Conservation (phyloP, 192 early-diverging fungal species). For the Coemansia sp. region DNA sequence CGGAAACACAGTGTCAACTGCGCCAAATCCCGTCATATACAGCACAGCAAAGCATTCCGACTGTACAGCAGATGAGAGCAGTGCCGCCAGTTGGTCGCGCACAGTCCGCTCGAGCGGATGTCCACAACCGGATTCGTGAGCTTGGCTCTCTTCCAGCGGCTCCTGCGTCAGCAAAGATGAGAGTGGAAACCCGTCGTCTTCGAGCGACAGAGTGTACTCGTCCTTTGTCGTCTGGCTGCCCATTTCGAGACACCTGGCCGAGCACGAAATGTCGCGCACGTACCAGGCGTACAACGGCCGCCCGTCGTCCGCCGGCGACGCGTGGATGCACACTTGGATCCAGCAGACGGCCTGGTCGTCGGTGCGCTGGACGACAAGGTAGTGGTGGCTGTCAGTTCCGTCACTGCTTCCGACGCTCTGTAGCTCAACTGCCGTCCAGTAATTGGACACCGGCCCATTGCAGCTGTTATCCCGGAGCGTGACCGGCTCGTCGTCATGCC, state of each 20-base stretch:
- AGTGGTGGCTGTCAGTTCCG: conserved; percentile 21
- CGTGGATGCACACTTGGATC: conserved; percentile 45
- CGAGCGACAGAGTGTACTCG: conserved; percentile 37
- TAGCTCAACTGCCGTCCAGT: conserved; percentile 34
- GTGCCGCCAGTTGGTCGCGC: conserved; percentile 18
- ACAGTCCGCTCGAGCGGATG: not conserved
- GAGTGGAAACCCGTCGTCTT: conserved; percentile 46
- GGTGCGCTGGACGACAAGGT: conserved; percentile 32
- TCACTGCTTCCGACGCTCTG: conserved; percentile 16
- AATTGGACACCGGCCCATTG: conserved; percentile 12
- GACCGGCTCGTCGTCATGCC: conserved; percentile 13
- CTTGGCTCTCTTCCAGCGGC: conserved; percentile 3
- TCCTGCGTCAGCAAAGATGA: conserved; percentile 31
- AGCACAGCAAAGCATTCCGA: conserved; percentile 35
- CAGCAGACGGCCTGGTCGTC: conserved; percentile 34
- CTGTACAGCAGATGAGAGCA: conserved; percentile 21
- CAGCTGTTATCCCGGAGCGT: conserved; percentile 21
- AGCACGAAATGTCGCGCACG: conserved; percentile 38
- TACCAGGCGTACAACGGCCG: conserved; percentile 29
- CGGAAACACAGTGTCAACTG: conserved; percentile 45
- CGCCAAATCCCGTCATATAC: conserved; percentile 44
- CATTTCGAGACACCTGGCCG: conserved; percentile 38
- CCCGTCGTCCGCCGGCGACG: conserved; percentile 10
- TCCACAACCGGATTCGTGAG: not conserved
- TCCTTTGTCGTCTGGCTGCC: conserved; percentile 7